Conservation (phyloP, 768 basidiomycete species). For the Lactifluus volemus region DNA sequence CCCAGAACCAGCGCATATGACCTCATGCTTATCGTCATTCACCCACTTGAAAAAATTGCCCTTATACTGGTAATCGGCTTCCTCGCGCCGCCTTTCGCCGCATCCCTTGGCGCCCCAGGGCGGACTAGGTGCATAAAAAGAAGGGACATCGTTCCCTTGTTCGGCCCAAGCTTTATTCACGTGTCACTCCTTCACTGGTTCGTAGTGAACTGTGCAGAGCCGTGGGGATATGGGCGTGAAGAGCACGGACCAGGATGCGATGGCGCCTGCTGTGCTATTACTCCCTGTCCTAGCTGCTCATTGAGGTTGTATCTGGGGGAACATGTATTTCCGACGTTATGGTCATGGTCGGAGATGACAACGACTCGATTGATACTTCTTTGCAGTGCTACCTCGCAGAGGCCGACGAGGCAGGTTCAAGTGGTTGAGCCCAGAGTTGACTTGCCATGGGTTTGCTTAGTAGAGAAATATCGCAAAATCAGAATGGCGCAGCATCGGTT, state of each 20-base stretch:
- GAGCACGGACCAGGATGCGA: constrained; percentile 62
- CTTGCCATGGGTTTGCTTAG: too few relatives aligned
- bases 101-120: constrained; percentile 78
- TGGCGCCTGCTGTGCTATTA: too few relatives aligned
- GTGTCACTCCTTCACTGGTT: constrained; percentile 65
- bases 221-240: constrained; percentile 64
- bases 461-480: too few relatives aligned
- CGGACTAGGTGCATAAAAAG: constrained; percentile 82
- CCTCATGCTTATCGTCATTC: constrained; percentile 53
- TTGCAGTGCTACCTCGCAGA: constrained; percentile 25
- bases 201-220: constrained; percentile 61
- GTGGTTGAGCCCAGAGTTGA: too few relatives aligned
- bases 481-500: too few relatives aligned
- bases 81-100: constrained; percentile 57
- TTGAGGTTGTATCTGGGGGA: neutral
- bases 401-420: too few relatives aligned
- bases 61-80: constrained; percentile 66
- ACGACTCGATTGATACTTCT: neutral
- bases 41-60: constrained; percentile 88
- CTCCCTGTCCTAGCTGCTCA: constrained; percentile 29
- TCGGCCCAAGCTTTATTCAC: constrained; percentile 82
- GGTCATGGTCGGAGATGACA: constrained; percentile 8
- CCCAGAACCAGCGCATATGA: neutral
- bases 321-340: constrained; percentile 10
- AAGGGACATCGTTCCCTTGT: constrained; percentile 79